Evolutionary conservation across 768 basidiomycete genomes (phyloP).

Genomic region (Mycena filopes): DNA sequence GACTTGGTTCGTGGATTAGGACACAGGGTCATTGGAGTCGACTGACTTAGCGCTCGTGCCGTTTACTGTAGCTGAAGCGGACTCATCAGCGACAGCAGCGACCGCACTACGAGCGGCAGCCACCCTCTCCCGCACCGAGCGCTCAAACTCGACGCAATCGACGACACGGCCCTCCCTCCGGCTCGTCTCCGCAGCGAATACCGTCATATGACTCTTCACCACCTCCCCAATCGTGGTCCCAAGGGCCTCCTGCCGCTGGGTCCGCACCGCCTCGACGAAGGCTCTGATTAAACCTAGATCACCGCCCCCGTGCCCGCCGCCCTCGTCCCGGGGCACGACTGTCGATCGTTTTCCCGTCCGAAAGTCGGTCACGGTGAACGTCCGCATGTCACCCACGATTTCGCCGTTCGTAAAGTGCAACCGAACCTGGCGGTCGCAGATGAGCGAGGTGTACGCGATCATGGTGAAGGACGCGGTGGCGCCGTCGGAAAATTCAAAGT

Average conservation of each 20-base stretch:
- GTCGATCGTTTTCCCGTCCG: conserved; percentile 58
- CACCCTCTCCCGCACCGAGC: conserved; percentile 49
- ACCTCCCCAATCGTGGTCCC: conserved; percentile 77
- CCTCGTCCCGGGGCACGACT: conserved; percentile 63
- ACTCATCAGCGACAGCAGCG: not conserved
- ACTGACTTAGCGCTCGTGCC: too few species aligned
- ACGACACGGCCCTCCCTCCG: conserved; percentile 75
- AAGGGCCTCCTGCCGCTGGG: conserved; percentile 68
- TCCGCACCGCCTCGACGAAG: conserved; percentile 81
- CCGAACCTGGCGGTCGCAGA: conserved; percentile 86
- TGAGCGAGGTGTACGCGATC: conserved; percentile 83
- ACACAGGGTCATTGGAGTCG: too few species aligned
- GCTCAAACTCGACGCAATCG: conserved; percentile 75
- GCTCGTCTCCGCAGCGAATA: conserved; percentile 89
- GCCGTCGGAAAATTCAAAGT: conserved; percentile 85
- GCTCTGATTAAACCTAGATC: conserved; percentile 79
- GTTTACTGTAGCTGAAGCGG: not conserved
- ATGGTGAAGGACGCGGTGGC: conserved; percentile 89
- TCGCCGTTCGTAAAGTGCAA: conserved; percentile 90
- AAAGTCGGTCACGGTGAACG: conserved; percentile 84
- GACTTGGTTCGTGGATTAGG: too few species aligned
- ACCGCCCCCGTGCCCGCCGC: conserved; percentile 86
- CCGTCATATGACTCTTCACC: conserved; percentile 81
- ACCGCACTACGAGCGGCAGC: not conserved
- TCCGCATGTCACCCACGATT: conserved; percentile 86